A percentile compares a stretch with the other conserved stretches of the same genome.
Evolutionary conservation across 2,329 filamentous ascomycete genomes (phyloP).

Genomic region (Fusarium nodosum): DNA sequence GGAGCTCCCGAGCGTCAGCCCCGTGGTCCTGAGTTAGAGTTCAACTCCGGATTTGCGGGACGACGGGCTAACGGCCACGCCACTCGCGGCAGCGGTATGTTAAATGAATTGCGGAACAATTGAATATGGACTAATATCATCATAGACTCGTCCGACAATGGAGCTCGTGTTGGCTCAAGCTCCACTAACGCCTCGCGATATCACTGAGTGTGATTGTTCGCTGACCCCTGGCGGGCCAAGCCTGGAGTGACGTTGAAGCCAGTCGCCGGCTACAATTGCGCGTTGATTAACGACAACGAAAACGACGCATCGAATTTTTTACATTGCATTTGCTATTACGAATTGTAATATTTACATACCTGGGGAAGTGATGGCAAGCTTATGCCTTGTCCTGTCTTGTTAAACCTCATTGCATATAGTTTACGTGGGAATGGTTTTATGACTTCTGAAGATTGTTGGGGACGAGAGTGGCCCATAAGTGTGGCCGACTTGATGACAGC

Average conservation of each 20-base stretch:
- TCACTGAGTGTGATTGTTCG: conserved; percentile 50
- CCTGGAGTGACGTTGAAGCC: conserved; percentile 18
- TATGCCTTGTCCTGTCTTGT: conserved; percentile 38
- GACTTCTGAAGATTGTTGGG: conserved; percentile 44
- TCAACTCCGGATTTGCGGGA: conserved; percentile 64
- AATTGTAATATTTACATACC: conserved; percentile 56
- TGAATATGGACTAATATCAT: conserved; percentile 28
- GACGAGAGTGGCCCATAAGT: conserved; percentile 26
- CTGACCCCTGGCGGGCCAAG: conserved; percentile 18
- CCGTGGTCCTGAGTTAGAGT: conserved; percentile 74
- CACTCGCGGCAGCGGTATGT: conserved; percentile 72
- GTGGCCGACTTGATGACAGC: conserved; percentile 55
- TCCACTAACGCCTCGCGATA: conserved; percentile 56
- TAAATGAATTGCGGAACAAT: neutral
- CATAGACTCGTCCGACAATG: conserved; percentile 61
- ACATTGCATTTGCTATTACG: conserved; percentile 54
- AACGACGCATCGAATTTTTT: conserved; percentile 48
- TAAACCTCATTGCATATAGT: conserved; percentile 50
- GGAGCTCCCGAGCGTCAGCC: conserved; percentile 72
- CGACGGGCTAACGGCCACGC: conserved; percentile 73
- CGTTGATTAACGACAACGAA: conserved; percentile 47
- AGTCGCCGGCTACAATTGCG: conserved; percentile 25
- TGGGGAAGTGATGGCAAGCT: conserved; percentile 36
- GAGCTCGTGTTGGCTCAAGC: conserved; percentile 55
- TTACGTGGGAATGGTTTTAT: conserved; percentile 51